Conservation (phyloP, 306 rosid species). For the Glycine tomentella region DNA sequence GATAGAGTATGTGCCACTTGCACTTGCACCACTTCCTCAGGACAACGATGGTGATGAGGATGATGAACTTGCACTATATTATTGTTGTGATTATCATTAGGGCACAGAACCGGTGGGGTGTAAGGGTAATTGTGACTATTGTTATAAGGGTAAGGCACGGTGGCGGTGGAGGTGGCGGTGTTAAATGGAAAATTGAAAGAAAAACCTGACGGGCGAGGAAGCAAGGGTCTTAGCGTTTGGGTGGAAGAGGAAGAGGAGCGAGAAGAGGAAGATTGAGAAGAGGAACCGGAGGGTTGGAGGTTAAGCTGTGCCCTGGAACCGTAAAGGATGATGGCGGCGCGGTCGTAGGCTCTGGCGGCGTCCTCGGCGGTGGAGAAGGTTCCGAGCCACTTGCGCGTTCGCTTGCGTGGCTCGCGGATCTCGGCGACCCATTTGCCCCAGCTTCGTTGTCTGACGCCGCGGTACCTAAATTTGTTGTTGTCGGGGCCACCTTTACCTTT, state of each 20-base stretch:
- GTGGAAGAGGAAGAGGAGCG: conserved; percentile 58
- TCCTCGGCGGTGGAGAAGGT: conserved; percentile 95
- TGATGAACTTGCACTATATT: conserved; percentile 45
- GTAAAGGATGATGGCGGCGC: conserved; percentile 86
- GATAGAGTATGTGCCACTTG: conserved; percentile 5
- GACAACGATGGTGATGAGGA: neutral
- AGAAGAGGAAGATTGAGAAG: conserved; percentile 49
- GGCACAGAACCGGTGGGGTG: conserved; percentile 30
- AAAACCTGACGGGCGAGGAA: conserved; percentile 72
- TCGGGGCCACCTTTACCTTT: conserved; percentile 97
- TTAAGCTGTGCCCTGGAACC: conserved; percentile 91
- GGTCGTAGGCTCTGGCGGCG: conserved; percentile 94
- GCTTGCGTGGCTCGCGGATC: conserved; percentile 94
- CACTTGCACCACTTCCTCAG: conserved; percentile 19
- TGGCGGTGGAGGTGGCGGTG: conserved; percentile 29
- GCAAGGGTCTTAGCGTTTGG: conserved; percentile 78
- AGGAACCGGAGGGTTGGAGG: conserved; percentile 67
- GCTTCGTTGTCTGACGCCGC: conserved; percentile 92
- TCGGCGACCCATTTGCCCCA: conserved; percentile 99
- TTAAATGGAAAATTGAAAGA: conserved; percentile 43
- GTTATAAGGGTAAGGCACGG: conserved; percentile 32
- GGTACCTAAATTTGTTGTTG: conserved; percentile 87
- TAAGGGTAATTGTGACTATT: neutral
- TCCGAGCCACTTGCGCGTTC: conserved; percentile 95
- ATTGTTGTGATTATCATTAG: conserved; percentile 2